phyloP scores from a whole-genome alignment of 352 stramenopile genomes.

The Pythium graminicola region DNA sequence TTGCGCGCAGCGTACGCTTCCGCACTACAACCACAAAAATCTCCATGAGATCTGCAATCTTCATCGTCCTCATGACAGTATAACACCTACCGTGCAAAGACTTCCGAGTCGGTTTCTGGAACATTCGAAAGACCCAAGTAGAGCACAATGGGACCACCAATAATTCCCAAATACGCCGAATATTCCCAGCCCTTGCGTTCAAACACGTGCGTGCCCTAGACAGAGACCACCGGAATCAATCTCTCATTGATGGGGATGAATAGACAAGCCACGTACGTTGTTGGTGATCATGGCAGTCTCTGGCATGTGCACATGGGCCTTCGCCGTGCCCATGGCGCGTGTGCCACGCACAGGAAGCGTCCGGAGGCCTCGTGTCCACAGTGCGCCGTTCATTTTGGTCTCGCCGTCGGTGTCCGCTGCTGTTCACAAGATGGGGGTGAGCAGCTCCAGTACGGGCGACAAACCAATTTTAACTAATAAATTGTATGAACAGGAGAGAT shows the following conservation, averaged over 20 bases:
- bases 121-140: slow-evolving; percentile 74
- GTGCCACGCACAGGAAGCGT: slow-evolving; percentile 33
- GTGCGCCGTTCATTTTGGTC: slow-evolving; percentile 32
- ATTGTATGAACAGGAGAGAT: slow-evolving; percentile 5
- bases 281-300: slow-evolving; percentile 86
- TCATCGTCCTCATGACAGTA: background rate
- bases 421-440: slow-evolving; percentile 23
- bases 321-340: slow-evolving; percentile 50
- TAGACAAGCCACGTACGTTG: slow-evolving; percentile 53
- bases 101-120: slow-evolving; percentile 78
- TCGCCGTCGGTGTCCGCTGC: slow-evolving; percentile 7
- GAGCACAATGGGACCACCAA: slow-evolving; percentile 62
- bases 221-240: slow-evolving; percentile 1
- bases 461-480: background rate
- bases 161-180: slow-evolving; percentile 69
- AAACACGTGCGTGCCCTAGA: slow-evolving; percentile 68
- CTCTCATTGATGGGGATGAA: too few relatives aligned
- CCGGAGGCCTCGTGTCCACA: slow-evolving; percentile 26
- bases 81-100: slow-evolving; percentile 57
- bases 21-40: slow-evolving; percentile 25
- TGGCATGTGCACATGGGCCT: slow-evolving; percentile 63
- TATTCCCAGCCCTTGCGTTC: slow-evolving; percentile 81
- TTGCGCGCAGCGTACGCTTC: slow-evolving; percentile 52
- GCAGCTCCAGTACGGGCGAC: slow-evolving; percentile 15
- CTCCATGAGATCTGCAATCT: background rate